These are phyloP conservation scores for Trametes hirsuta DNA, from an alignment of 1,284 basidiomycete genomes.

Conservation along the genomic window DNA sequence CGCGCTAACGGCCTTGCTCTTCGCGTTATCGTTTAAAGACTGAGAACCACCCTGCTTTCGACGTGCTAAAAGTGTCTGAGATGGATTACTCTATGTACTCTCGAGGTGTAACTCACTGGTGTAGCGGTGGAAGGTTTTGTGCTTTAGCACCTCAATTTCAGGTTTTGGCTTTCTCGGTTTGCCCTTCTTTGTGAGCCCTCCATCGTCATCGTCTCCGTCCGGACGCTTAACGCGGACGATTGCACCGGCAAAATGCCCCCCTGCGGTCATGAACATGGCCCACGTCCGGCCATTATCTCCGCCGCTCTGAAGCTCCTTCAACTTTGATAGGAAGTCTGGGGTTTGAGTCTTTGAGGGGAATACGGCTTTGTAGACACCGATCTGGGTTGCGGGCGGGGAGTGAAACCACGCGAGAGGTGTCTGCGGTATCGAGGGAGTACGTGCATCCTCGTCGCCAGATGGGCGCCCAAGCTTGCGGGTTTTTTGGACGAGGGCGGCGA, in stretches of 20 bases:
- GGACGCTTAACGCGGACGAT: slow-evolving; percentile 72
- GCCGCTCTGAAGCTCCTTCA: slow-evolving; percentile 70
- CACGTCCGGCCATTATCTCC: slow-evolving; percentile 75
- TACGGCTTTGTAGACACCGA: slow-evolving; percentile 84
- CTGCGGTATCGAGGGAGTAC: slow-evolving; percentile 51
- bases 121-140: slow-evolving; percentile 99
- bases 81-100: background rate
- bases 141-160: slow-evolving; percentile 80
- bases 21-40: slow-evolving; percentile 89
- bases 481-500: slow-evolving; percentile 70
- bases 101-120: slow-evolving; percentile 67
- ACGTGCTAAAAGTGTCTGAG: slow-evolving; percentile 63
- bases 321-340: slow-evolving; percentile 52
- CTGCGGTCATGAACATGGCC: slow-evolving; percentile 95
- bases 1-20: slow-evolving; percentile 92
- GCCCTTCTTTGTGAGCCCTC: slow-evolving; percentile 51
- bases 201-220: slow-evolving; percentile 49
- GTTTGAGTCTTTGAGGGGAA: slow-evolving; percentile 55
- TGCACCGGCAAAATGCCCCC: slow-evolving; percentile 96
- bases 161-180: slow-evolving; percentile 64
- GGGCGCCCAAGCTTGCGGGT: slow-evolving; percentile 52
- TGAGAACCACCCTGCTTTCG: slow-evolving; percentile 98
- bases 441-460: slow-evolving; percentile 46
- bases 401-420: slow-evolving; percentile 92
- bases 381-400: slow-evolving; percentile 81